These are phyloP conservation scores for Grosmannia penicillata DNA, from an alignment of 2,329 filamentous ascomycete species.

Conservation along the genomic window DNA sequence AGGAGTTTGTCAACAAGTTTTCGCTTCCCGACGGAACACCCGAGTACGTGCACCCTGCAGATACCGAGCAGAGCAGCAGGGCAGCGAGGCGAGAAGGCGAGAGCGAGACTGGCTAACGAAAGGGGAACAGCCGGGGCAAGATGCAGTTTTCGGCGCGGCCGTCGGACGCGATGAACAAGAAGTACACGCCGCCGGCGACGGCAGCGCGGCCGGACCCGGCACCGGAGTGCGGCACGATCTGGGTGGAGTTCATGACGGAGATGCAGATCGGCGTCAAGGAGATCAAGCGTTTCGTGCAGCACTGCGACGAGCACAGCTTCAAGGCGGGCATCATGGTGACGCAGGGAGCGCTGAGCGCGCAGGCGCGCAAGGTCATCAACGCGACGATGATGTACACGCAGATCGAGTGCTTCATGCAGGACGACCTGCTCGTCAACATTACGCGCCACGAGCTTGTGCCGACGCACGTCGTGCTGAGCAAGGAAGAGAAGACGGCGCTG, in stretches of 20 bases:
- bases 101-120: background rate
- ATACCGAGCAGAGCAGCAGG: no score
- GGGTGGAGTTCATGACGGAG: slow-evolving; percentile 78
- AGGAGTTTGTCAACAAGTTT: slow-evolving; percentile 64
- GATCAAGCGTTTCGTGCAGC: slow-evolving; percentile 76
- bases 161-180: slow-evolving; percentile 67
- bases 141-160: slow-evolving; percentile 85
- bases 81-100: no score
- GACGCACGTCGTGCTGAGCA: slow-evolving; percentile 77
- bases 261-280: slow-evolving; percentile 77
- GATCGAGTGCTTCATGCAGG: slow-evolving; percentile 91
- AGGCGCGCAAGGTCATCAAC: slow-evolving; percentile 75
- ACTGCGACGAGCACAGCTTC: slow-evolving; percentile 66
- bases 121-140: slow-evolving; percentile 50
- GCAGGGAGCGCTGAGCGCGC: slow-evolving; percentile 64
- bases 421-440: slow-evolving; percentile 94
- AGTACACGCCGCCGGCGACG: slow-evolving; percentile 62
- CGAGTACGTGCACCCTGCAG: slow-evolving; percentile 54
- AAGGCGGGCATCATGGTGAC: slow-evolving; percentile 86
- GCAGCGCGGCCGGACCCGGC: slow-evolving; percentile 53
- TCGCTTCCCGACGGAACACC: slow-evolving; percentile 57
- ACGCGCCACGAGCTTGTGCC: slow-evolving; percentile 95
- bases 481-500: slow-evolving; percentile 75
- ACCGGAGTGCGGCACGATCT: slow-evolving; percentile 73
- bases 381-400: slow-evolving; percentile 61